phyloP scores from a whole-genome alignment of 805 yeast genomes.

The Candida incommunis region DNA sequence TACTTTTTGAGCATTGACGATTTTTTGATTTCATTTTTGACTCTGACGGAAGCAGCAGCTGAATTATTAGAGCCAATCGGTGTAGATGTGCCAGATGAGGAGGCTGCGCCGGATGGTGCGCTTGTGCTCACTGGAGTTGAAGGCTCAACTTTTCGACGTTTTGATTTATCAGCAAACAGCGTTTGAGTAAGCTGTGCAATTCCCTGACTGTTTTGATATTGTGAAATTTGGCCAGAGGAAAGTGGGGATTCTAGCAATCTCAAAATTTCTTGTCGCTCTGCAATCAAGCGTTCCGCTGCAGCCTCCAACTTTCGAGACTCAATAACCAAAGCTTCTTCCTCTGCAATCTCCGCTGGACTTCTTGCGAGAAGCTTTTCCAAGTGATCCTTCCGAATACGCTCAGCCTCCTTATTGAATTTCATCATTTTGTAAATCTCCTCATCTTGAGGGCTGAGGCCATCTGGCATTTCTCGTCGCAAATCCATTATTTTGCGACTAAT shows the following conservation, averaged over 20 bases:
- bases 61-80: neutral
- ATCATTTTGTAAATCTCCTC: conserved; percentile 48
- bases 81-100: conserved; percentile 4
- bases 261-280: conserved; percentile 67
- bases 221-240: conserved; percentile 54
- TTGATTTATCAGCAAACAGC: conserved; percentile 56
- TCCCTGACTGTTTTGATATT: conserved; percentile 76
- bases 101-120: conserved; percentile 14
- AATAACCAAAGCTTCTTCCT: conserved; percentile 85
- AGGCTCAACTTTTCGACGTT: conserved; percentile 19
- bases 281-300: conserved; percentile 76
- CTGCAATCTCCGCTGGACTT: conserved; percentile 94
- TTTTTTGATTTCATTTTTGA: conserved; percentile 7
- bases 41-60: conserved; percentile 9
- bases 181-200: conserved; percentile 73
- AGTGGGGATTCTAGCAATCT: conserved; percentile 75
- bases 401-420: conserved; percentile 56
- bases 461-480: conserved; percentile 27
- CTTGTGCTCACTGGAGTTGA: conserved; percentile 6
- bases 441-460: conserved; percentile 24
- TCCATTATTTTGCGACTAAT: conserved; percentile 29
- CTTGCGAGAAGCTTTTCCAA: conserved; percentile 62
- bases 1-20: conserved; percentile 35
- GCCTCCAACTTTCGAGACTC: conserved; percentile 89
- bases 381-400: conserved; percentile 67